Base-by-base conservation (phyloP, 441 rosid species). In the Iberis amara region DNA sequence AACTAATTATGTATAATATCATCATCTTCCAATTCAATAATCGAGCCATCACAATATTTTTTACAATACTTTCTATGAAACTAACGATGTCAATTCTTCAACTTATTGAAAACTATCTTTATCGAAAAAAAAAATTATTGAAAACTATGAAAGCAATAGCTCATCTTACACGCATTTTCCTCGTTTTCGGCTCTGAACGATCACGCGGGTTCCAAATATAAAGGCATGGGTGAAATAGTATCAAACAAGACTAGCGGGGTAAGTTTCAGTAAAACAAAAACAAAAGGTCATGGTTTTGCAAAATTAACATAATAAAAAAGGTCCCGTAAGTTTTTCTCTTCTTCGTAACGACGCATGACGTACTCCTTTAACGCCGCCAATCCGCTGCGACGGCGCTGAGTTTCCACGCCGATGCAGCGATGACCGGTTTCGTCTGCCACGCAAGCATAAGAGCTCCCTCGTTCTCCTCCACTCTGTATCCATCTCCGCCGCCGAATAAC, bases 341-440 rank as follows among this genome's bases (percentile, higher is more conserved):
- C 10, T 14, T 12, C 4, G n/a, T 32, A 33, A 39, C 48, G 28
- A 7, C 18, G 7, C 13, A 14, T 43, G 37, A 33, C 50, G 43
- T 61, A 10, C 46, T 39, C 61, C 38, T 40, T 33, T 55, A 35
- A 38, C 38, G 38, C 53, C 46, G 53, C 46, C 21, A 45, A 10
- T 45, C 61, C 18, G 7, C 39, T 3, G 5, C 38, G 40, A 18
- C 40, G 38, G 53, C 14, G 24, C 66, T 52, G 27, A 74, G 74
- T 64, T 65, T 70, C 86, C 82, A 80, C 6, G 80, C 82, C 9
- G 86, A 80, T 24, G 86, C 70, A 68, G 80, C 69, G 10, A 80
- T 80, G 7, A 80, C 72, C 60, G 86, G 73, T 72, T 76, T 61
- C 1, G 77, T 80, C 58, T 80, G 86, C 86, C 86, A 80, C 33